Evolutionary conservation across 371 early-diverging fungal species (phyloP), one percentile per base, ranked within the genome.

Genomic region (Mucor velutinosus): DNA sequence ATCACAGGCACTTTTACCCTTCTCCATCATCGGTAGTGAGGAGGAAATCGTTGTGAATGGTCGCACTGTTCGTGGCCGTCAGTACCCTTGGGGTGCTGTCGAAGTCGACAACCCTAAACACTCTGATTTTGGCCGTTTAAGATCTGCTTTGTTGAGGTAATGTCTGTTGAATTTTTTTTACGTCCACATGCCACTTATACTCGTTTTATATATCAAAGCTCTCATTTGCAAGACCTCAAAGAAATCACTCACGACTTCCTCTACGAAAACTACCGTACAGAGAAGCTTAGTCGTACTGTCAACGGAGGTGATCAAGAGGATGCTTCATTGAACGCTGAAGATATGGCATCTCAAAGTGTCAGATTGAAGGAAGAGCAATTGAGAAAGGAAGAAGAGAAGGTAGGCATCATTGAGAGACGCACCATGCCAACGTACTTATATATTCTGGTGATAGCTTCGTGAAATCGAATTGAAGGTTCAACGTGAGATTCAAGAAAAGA

Each of bases 41-140:
- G 96, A 97, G 65, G 96, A 95, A 63, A 91, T 96, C 41, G 79
- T 79, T 14, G 83, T 93, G 15, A 92, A 91, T 68, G 89, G 88
- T 56, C 86, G 89, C 32, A 67, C 78, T 45, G 90, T 98, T 33
- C 92, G 99, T 56, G 99, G 97, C 60, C 90, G 99, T 59, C 95
- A 92, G 74, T 99, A 99, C 77, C 98, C 98, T 7, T 99, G 99
- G 99, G 99, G 99, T 70, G 88, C 96, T 58, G 97, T 99, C 27
- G 97, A 99, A 78, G 92, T 95, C 56, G 93, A 91, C 59, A 92
- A 93, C 63, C 88, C 89, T 30, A 88, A 94, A 72, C 95, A 97
- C 80, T 98, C 96, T 76, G 99, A 99, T 75, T 99, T 99, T 81
- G 94, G 92, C 23, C 92, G 94, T 67, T 89, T 99, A 60, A 90